Percentiles rank a stretch among this genome's conserved stretches.
Evolutionary conservation across 306 rosid species (phyloP).

Genomic region (Macrotyloma uniflorum): DNA sequence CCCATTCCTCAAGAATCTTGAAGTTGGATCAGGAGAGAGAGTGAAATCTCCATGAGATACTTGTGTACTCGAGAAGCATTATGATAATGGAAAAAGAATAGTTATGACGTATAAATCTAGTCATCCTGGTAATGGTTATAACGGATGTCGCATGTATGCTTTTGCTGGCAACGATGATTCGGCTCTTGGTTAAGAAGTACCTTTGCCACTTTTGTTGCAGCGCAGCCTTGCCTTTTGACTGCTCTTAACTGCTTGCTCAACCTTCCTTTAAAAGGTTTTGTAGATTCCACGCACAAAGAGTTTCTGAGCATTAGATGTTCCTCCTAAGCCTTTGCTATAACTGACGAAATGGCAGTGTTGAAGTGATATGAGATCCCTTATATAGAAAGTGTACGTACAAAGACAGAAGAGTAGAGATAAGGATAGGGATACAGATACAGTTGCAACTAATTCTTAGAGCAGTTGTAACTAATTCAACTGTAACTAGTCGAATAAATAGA

Average conservation of each 20-base stretch:
- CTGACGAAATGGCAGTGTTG: neutral
- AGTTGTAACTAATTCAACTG: neutral
- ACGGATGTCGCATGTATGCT: neutral
- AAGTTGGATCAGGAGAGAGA: conserved; percentile 58
- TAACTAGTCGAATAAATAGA: neutral
- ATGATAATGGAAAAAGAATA: neutral
- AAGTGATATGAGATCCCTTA: neutral
- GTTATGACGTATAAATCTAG: neutral
- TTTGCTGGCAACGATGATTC: neutral
- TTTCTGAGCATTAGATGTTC: conserved; percentile 29
- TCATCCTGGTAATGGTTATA: conserved; percentile 7
- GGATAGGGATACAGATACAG: neutral
- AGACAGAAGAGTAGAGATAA: neutral
- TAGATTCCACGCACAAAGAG: conserved; percentile 22
- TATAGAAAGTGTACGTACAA: neutral
- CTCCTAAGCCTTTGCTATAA: conserved; percentile 27
- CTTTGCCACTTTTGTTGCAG: neutral
- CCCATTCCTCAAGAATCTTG: conserved; percentile 63
- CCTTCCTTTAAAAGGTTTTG: conserved; percentile 26
- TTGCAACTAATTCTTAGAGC: neutral
- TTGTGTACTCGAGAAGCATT: neutral
- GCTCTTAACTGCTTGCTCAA: conserved; percentile 41
- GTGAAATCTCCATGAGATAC: conserved; percentile 39
- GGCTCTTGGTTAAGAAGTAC: neutral
- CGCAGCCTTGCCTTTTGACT: conserved; percentile 17